Base-by-base conservation (phyloP, 2,329 filamentous ascomycete genomes). In the Microdochium nivale region DNA sequence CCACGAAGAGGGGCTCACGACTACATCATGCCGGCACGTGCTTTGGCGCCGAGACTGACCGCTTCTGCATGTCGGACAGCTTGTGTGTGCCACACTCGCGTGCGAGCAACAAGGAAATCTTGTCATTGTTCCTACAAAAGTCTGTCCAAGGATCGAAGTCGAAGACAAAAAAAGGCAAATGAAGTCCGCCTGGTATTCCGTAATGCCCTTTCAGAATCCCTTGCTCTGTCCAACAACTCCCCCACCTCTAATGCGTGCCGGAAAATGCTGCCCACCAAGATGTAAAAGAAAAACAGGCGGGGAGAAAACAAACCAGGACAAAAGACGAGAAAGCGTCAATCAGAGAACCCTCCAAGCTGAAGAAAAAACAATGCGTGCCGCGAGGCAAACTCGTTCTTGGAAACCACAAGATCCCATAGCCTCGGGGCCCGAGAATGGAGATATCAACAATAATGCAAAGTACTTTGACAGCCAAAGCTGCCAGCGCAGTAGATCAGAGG, bases 371-470 rank as follows among this genome's bases (percentile, higher is more conserved):
- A 62, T 58, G 56, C 62, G 56, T 62, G 65, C 65, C 65, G 65
- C 56, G 65, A 67, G 65, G 65, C 65, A 61, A 60, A 58, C 63
- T 44, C 9, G 40, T 16, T 44, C 40, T 44, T 44, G 16, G 16
- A 11, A 44, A 44, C 27, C 27, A 44, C 9, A 16, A 44, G 23
- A 44, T 19, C 19, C 13, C 40, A 7, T 21, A 19, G 3, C 14
- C 14, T 19, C 35, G 16, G 54, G 52, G 33, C 33, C 51, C 46
- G 46, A 37, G 52, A 58, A 53, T 51, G 55, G 32, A 35, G 27
- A 11, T 30, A 30, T 30, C 27, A 30, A 30, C 27, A 5, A 30
- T 5, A 30, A 30, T 30, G 27, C 27, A 30, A 30, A 30, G 11
- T 5, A 30, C 11, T 30, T 30, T 30, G 27, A 30, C 27, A 30